These are phyloP conservation scores for Zymoseptoria tritici DNA, from an alignment of 2,329 filamentous ascomycete species.

Conservation along the genomic window DNA sequence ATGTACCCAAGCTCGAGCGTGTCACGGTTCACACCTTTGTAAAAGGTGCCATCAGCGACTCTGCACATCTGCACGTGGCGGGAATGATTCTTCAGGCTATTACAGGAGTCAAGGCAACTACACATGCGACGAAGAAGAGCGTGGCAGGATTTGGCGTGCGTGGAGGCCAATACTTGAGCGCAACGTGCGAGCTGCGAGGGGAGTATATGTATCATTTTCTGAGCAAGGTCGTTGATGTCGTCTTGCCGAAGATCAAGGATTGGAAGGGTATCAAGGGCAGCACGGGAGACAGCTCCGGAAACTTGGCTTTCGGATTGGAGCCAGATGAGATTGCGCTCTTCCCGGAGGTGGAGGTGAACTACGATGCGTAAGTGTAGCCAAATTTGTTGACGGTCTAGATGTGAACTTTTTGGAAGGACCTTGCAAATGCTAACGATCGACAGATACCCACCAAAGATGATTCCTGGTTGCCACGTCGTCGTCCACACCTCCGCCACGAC, in stretches of 20 bases:
- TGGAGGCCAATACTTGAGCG: conserved; percentile 62
- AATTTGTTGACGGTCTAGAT: not conserved
- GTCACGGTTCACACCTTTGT: conserved; percentile 76
- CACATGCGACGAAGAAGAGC: conserved; percentile 62
- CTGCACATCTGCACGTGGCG: conserved; percentile 69
- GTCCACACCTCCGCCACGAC: conserved; percentile 78
- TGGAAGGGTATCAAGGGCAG: conserved; percentile 72
- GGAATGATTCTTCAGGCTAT: conserved; percentile 81
- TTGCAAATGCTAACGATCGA: conserved; percentile 23
- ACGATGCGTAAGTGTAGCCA: conserved; percentile 66
- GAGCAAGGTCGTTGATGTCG: conserved; percentile 80
- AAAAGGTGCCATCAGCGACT: conserved; percentile 59
- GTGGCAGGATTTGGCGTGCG: conserved; percentile 70
- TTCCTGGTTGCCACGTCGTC: conserved; percentile 76
- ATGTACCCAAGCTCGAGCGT: conserved; percentile 72
- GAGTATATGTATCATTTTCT: conserved; percentile 85
- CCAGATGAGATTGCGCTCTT: conserved; percentile 73
- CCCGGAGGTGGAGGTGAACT: conserved; percentile 91
- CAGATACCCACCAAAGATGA: conserved; percentile 63
- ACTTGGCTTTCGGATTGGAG: conserved; percentile 74
- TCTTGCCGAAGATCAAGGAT: conserved; percentile 93
- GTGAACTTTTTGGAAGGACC: not conserved
- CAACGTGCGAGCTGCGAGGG: conserved; percentile 69
- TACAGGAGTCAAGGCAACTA: conserved; percentile 63
- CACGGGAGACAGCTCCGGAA: conserved; percentile 81